A percentile compares a stretch with the other conserved stretches of the same genome.
Evolutionary conservation across 257 asterid species (phyloP).

Genomic region (Apocynum venetum): DNA sequence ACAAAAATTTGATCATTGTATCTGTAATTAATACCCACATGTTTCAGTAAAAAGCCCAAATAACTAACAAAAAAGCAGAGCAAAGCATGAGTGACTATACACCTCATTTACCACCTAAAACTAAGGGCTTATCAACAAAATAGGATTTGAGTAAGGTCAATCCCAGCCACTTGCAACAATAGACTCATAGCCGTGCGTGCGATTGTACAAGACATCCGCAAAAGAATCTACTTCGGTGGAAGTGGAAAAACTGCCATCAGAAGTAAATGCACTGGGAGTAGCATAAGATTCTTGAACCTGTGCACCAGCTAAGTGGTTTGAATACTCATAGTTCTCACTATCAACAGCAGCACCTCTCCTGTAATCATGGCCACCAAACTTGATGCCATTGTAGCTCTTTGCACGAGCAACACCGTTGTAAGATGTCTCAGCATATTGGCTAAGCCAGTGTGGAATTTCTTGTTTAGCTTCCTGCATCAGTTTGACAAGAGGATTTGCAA

Average conservation of each 20-base stretch:
- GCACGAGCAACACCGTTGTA: conserved; percentile 21
- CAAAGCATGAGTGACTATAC: conserved; percentile 6
- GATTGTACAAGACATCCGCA: conserved; percentile 9
- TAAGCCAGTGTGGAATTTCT: conserved; percentile 54
- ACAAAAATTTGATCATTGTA: neutral
- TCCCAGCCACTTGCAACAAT: conserved; percentile 43
- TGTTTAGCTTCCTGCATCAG: conserved; percentile 63
- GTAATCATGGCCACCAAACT: conserved; percentile 31
- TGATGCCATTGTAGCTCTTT: conserved; percentile 20
- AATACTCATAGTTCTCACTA: conserved; percentile 15
- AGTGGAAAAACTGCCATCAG: conserved; percentile 10
- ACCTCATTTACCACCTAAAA: conserved; percentile 5
- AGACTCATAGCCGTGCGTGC: conserved; percentile 10
- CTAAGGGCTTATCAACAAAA: conserved; percentile 16
- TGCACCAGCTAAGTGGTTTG: conserved; percentile 21
- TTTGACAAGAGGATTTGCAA: conserved; percentile 54
- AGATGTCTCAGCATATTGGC: conserved; percentile 35
- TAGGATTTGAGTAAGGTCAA: conserved; percentile 5
- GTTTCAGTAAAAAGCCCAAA: neutral
- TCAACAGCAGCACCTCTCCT: conserved; percentile 15
- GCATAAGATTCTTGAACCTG: conserved; percentile 8
- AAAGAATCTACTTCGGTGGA: conserved; percentile 14
- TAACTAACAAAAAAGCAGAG: neutral
- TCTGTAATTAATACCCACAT: neutral
- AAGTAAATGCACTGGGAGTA: conserved; percentile 12